Conservation (phyloP, 2,329 filamentous ascomycete genomes). For the Cadophora gregata region DNA sequence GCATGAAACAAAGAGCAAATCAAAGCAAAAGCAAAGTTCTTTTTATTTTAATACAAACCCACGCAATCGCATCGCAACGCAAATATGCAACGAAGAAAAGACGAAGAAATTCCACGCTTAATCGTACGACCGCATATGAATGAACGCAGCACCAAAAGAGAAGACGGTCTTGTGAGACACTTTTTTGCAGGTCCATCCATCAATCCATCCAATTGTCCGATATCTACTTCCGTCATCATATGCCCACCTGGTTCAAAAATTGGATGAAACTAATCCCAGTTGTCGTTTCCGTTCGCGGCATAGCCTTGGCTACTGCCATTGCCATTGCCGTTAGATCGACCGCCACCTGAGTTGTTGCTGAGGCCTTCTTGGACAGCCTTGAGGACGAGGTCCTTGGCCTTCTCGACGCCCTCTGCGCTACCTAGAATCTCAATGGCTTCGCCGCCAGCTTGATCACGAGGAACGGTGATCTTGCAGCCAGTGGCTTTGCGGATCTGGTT, state of each 20-base stretch:
- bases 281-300: conserved; percentile 25
- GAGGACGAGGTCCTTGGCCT: conserved; percentile 87
- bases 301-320: conserved; percentile 14
- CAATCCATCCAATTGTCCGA: background rate
- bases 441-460: conserved; percentile 73
- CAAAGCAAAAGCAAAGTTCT: conserved; percentile 6
- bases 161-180: background rate
- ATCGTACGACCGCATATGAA: background rate
- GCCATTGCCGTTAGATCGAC: conserved; percentile 20
- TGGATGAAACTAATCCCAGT: conserved; percentile 26
- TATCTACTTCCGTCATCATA: background rate
- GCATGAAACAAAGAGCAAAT: background rate
- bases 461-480: conserved; percentile 92
- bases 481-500: conserved; percentile 92
- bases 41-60: conserved; percentile 13
- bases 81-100: conserved; percentile 1
- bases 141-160: background rate
- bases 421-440: conserved; percentile 94
- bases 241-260: background rate
- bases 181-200: background rate
- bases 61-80: conserved; percentile 10
- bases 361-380: conserved; percentile 75
- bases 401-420: conserved; percentile 77
- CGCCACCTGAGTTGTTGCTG: conserved; percentile 24
- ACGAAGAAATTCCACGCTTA: background rate